Evolutionary conservation across 129 eudicot genomes (phyloP).

Genomic region (Lonicera japonica): DNA sequence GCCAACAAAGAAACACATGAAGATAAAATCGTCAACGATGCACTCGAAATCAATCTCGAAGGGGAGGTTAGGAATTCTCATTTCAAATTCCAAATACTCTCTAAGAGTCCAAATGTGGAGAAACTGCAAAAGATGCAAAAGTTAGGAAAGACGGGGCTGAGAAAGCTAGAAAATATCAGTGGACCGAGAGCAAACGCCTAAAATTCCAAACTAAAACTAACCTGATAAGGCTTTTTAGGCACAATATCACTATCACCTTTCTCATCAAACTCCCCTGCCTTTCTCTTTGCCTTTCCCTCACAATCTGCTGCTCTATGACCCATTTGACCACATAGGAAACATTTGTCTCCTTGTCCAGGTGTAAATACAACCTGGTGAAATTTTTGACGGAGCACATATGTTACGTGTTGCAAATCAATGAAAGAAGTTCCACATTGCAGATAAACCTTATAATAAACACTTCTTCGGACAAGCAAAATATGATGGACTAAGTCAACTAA

Average conservation of each 20-base stretch:
- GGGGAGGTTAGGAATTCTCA: conserved; percentile 79
- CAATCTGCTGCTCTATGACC: conserved; percentile 88
- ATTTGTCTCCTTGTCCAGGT: conserved; percentile 93
- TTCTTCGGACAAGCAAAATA: background rate
- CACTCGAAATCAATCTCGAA: conserved; percentile 80
- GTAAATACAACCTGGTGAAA: conserved; percentile 61
- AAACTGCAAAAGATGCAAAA: conserved; percentile 50
- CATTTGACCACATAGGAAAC: conserved; percentile 81
- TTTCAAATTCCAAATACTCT: conserved; percentile 84
- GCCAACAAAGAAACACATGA: conserved; percentile 98
- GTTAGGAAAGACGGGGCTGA: background rate
- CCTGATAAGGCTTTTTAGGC: conserved; percentile 89
- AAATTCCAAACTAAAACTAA: conserved; percentile 7
- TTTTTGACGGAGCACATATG: background rate
- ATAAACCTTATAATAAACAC: background rate
- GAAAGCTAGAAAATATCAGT: background rate
- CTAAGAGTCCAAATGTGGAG: conserved; percentile 91
- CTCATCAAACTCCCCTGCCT: conserved; percentile 91
- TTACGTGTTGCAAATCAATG: conserved; percentile 3
- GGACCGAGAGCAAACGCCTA: background rate
- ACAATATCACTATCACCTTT: conserved; percentile 59
- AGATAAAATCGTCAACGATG: conserved; percentile 89
- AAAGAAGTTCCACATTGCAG: background rate
- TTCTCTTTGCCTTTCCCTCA: conserved; percentile 84
- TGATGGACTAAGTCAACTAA: background rate